phyloP scores from a whole-genome alignment of 192 early-diverging fungal genomes.

The Funneliformis geosporum region DNA sequence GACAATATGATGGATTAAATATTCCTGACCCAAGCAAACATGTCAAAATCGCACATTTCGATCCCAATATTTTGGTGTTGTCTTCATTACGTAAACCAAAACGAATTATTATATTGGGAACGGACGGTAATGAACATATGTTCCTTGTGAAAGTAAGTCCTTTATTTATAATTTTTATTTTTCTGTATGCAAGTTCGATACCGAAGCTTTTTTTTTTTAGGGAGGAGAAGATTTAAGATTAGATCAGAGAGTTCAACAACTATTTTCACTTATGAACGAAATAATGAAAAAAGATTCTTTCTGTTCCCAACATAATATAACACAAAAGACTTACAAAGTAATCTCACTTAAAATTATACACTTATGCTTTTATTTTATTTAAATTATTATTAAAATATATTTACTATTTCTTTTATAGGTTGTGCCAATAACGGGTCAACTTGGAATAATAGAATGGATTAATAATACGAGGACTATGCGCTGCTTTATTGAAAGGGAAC shows the following conservation, averaged over 20 bases:
- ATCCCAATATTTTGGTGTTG: conserved; percentile 65
- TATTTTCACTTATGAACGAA: conserved; percentile 79
- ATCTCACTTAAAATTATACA: neutral
- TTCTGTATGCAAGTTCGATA: neutral
- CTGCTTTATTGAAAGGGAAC: conserved; percentile 57
- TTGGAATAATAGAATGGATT: conserved; percentile 82
- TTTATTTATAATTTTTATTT: neutral
- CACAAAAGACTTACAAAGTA: conserved; percentile 72
- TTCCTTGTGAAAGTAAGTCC: conserved; percentile 72
- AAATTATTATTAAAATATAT: neutral
- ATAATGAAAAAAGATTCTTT: conserved; percentile 56
- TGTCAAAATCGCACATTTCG: conserved; percentile 65
- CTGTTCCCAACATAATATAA: conserved; percentile 58
- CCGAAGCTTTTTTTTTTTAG: conserved; percentile 34
- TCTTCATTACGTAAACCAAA: conserved; percentile 74
- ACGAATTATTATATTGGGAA: conserved; percentile 65
- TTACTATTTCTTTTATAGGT: neutral
- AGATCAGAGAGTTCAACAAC: conserved; percentile 77
- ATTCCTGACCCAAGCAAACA: conserved; percentile 58
- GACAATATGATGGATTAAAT: conserved; percentile 63
- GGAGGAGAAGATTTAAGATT: conserved; percentile 82
- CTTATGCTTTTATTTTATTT: neutral
- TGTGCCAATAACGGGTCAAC: conserved; percentile 55
- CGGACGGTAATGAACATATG: conserved; percentile 70
- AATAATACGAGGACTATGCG: conserved; percentile 69